phyloP scores from a whole-genome alignment of 352 stramenopile species.

The Pythium apleroticum region DNA sequence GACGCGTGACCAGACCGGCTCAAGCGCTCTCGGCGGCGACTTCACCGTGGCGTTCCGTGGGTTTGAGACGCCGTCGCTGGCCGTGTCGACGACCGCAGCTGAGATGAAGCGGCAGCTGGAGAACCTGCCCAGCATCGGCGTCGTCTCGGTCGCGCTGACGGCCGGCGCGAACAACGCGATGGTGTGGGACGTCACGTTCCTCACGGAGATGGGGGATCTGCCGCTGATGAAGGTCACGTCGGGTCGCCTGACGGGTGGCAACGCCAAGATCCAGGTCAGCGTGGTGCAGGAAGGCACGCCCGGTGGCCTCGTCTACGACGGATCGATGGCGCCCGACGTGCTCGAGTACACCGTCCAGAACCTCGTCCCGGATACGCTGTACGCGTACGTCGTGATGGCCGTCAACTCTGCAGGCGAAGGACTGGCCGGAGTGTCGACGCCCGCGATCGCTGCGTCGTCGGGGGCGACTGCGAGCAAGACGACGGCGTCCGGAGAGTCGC shows the following conservation, averaged over 20 bases:
- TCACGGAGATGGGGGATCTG: slow-evolving; percentile 93
- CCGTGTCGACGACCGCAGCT: slow-evolving; percentile 38
- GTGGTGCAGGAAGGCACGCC: slow-evolving; percentile 85
- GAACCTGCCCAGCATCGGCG: slow-evolving; percentile 80
- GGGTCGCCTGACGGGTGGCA: slow-evolving; percentile 81
- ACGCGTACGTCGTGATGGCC: slow-evolving; percentile 92
- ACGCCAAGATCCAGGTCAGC: slow-evolving; percentile 61
- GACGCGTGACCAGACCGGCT: slow-evolving; percentile 40
- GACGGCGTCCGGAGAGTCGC: slow-evolving; percentile 83
- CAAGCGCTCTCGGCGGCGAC: slow-evolving; percentile 60
- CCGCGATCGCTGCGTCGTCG: slow-evolving; percentile 90
- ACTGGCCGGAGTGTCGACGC: slow-evolving; percentile 80
- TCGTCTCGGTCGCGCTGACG: slow-evolving; percentile 70
- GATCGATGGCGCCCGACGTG: slow-evolving; percentile 76
- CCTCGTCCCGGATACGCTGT: slow-evolving; percentile 88
- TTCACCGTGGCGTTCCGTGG: slow-evolving; percentile 83
- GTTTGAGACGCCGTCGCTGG: slow-evolving; percentile 73
- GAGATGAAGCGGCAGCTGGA: slow-evolving; percentile 89
- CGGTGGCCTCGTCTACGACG: slow-evolving; percentile 92
- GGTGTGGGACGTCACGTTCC: slow-evolving; percentile 91
- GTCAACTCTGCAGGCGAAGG: slow-evolving; percentile 92
- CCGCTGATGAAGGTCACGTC: slow-evolving; percentile 89
- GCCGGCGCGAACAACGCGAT: slow-evolving; percentile 61
- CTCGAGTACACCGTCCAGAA: slow-evolving; percentile 73
- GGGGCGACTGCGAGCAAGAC: slow-evolving; percentile 87